These are phyloP conservation scores for Vigna nakashimae DNA, from an alignment of 306 rosid species.

Conservation along the genomic window DNA sequence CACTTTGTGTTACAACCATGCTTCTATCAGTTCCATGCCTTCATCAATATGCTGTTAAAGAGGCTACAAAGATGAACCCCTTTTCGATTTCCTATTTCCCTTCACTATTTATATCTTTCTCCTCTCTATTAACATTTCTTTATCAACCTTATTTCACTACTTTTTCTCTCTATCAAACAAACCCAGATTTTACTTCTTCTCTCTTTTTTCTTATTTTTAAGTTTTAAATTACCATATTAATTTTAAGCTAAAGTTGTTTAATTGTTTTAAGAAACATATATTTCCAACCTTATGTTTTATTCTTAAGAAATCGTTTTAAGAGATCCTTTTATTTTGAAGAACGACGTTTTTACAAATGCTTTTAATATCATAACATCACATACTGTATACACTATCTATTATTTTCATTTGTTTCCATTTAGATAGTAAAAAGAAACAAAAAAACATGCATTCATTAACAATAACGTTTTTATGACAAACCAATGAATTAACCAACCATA, in stretches of 20 bases:
- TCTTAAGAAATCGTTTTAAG: no score
- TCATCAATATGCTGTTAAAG: slow-evolving; percentile 38
- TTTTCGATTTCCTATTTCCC: slow-evolving; percentile 23
- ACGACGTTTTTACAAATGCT: neutral
- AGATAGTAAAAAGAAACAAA: neutral
- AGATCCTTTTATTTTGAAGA: neutral
- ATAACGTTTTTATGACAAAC: neutral
- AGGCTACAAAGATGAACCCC: slow-evolving; percentile 31
- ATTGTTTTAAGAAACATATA: neutral
- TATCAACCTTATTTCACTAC: no score
- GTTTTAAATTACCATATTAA: neutral
- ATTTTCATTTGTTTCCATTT: neutral
- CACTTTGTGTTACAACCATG: slow-evolving; percentile 37
- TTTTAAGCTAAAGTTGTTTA: neutral
- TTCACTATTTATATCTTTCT: neutral
- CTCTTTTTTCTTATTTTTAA: no score
- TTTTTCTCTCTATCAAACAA: no score
- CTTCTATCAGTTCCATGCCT: slow-evolving; percentile 41
- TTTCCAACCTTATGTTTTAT: no score
- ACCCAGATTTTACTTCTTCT: neutral
- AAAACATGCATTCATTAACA: neutral
- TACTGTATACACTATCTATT: neutral
- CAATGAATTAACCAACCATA: neutral
- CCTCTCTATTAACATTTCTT: no score
- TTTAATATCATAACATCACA: neutral